These are phyloP conservation scores for Elsinoe batatas DNA, from an alignment of 2,329 filamentous ascomycete genomes.

Conservation along the genomic window DNA sequence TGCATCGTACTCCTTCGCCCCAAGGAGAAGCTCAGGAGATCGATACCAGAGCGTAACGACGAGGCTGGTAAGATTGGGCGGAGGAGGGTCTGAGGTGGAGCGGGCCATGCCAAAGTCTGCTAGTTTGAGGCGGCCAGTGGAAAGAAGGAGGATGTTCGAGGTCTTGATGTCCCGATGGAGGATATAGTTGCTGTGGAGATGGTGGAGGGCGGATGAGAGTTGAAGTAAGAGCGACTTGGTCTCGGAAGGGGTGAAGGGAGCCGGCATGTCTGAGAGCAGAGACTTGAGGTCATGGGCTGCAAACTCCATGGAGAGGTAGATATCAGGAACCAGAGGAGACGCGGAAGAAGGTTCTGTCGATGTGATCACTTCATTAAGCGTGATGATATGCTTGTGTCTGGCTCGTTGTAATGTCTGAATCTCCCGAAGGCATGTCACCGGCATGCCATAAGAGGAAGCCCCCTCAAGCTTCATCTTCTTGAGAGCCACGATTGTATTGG, in stretches of 20 bases:
- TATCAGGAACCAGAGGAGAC: slow-evolving; percentile 55
- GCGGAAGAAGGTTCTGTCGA: slow-evolving; percentile 19
- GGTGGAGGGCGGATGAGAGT: slow-evolving; percentile 67
- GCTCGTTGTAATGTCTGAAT: slow-evolving; percentile 83
- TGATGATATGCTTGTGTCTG: slow-evolving; percentile 71
- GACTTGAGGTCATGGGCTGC: slow-evolving; percentile 94
- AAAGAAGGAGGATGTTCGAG: slow-evolving; percentile 88
- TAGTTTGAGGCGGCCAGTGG: slow-evolving; percentile 87
- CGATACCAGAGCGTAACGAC: slow-evolving; percentile 98
- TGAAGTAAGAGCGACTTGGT: slow-evolving; percentile 83
- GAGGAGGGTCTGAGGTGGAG: slow-evolving; percentile 68
- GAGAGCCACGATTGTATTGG: slow-evolving; percentile 74
- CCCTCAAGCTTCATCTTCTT: slow-evolving; percentile 86
- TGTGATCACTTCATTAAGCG: slow-evolving; percentile 66
- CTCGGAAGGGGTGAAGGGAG: slow-evolving; percentile 87
- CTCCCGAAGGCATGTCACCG: slow-evolving; percentile 85
- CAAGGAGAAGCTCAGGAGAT: slow-evolving; percentile 80
- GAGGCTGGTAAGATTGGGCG: slow-evolving; percentile 70
- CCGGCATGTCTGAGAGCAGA: slow-evolving; percentile 84
- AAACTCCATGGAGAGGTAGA: slow-evolving; percentile 95
- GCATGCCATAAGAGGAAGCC: slow-evolving; percentile 49
- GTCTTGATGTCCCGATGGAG: slow-evolving; percentile 79
- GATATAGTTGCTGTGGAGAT: slow-evolving; percentile 84
- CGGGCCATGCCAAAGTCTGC: slow-evolving; percentile 98
- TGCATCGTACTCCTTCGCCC: slow-evolving; percentile 90